Percentiles rank a stretch among this genome's conserved stretches.
Conservation (phyloP, 2,329 filamentous ascomycete species). For the Ophiostoma piceae region DNA sequence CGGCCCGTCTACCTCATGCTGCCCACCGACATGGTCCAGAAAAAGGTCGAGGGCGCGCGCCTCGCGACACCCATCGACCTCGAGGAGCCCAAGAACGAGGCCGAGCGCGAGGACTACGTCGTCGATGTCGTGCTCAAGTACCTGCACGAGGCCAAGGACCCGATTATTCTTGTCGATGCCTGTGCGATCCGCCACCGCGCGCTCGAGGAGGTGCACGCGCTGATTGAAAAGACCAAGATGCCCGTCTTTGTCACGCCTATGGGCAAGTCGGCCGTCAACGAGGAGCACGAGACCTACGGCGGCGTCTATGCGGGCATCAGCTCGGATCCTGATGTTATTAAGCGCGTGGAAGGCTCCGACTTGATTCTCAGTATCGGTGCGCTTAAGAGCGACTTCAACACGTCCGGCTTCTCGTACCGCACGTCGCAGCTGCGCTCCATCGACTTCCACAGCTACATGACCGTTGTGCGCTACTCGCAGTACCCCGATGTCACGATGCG, state of each 20-base stretch:
- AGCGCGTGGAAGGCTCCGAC: slow-evolving; percentile 63
- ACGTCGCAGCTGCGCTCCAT: slow-evolving; percentile 73
- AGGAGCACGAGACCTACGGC: slow-evolving; percentile 68
- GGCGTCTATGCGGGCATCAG: slow-evolving; percentile 82
- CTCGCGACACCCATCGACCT: slow-evolving; percentile 68
- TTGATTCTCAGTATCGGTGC: slow-evolving; percentile 66
- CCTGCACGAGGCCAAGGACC: slow-evolving; percentile 60
- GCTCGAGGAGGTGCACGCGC: slow-evolving; percentile 63
- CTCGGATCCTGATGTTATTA: slow-evolving; percentile 59
- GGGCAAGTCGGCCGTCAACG: slow-evolving; percentile 80
- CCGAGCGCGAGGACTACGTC: slow-evolving; percentile 73
- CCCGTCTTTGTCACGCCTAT: slow-evolving; percentile 86
- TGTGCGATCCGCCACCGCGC: slow-evolving; percentile 74
- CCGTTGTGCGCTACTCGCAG: slow-evolving; percentile 69
- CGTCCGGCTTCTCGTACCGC: slow-evolving; percentile 74
- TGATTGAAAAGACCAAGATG: slow-evolving; percentile 67
- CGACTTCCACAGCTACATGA: slow-evolving; percentile 70
- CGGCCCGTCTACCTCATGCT: slow-evolving; percentile 80
- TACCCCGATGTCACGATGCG: slow-evolving; percentile 75
- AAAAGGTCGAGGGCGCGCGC: slow-evolving; percentile 68
- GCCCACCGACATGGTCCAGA: slow-evolving; percentile 72
- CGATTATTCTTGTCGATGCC: slow-evolving; percentile 75
- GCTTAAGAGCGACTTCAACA: slow-evolving; percentile 70
- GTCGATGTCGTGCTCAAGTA: slow-evolving; percentile 71
- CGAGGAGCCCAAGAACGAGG: slow-evolving; percentile 57